Evolutionary conservation across 495 filamentous ascomycete genomes (phyloP), one percentile per base, ranked within the genome.

Genomic region (Hypoxylon perforatum): DNA sequence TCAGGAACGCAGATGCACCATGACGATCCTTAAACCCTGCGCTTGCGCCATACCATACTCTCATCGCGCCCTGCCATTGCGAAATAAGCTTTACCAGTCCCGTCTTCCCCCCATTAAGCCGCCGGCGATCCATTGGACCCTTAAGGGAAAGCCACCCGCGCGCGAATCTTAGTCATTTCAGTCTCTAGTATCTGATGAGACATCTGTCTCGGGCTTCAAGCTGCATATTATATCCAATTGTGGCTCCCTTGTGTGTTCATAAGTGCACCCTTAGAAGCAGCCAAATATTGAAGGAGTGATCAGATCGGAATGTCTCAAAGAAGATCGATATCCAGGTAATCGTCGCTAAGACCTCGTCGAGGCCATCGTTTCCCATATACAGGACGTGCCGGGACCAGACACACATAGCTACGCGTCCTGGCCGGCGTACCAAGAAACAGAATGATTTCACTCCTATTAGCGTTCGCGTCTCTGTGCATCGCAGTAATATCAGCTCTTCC

Each of bases 1-100:
- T 60, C 60, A 61, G 56, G 65, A 57, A 64, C 60, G 12, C 42
- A 52, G 49, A 69, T 64, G 60, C 65, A 57, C 17, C 60, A 57
- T 69, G 56, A 64, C 65, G 56, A 64, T 64, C 65, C 28, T 18
- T 12, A 0, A 54, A 42, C 65, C 65, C 45, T 42, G 60, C 28
- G 49, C 56, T 69, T 42, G 56, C 65, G 65, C 65, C 60, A 69
- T 69, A 49, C 50, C 44, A 21, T 35, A 63, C 49, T 59, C 23
- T 56, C 57, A 64, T 61, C 45, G 30, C 55, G 65, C n/a, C 44
- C 42, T 50, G 15, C 35, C 45, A n/a, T 59, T 17, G 55, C 30
- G 30, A 63, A 46, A 57, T 51, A 56, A 60, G 51, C 49, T 54
- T 61, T 52, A 12, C 33, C 25, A 56, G 51, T n/a, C n/a, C n/a